Conservation (phyloP, 208 protist genomes). For the Trichomonas vaginalis region DNA sequence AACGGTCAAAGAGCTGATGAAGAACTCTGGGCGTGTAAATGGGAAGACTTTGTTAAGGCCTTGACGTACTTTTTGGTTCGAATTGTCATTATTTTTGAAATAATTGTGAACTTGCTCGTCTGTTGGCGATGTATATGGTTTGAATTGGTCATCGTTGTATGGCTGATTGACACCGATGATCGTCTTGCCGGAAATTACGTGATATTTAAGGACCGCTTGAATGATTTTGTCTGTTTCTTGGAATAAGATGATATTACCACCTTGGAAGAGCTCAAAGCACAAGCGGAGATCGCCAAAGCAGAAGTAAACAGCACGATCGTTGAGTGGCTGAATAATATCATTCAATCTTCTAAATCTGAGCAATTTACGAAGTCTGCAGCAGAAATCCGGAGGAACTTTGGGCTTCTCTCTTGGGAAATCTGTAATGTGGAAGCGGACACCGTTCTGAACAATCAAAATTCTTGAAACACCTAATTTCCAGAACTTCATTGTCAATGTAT, state of each 20-base stretch:
- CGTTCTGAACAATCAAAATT: background rate
- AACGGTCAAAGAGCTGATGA: background rate
- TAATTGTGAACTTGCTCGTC: background rate
- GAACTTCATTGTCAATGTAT: background rate
- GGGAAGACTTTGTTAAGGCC: background rate
- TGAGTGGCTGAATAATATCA: slow-evolving; percentile 1
- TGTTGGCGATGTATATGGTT: background rate
- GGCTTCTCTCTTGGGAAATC: slow-evolving; percentile 6
- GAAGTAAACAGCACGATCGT: background rate
- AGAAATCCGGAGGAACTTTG: background rate
- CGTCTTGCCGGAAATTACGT: background rate
- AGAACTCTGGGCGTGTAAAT: background rate
- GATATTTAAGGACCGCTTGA: background rate
- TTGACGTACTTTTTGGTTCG: background rate
- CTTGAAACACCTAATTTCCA: background rate
- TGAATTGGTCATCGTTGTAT: background rate
- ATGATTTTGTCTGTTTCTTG: background rate
- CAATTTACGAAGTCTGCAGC: background rate
- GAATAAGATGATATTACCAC: background rate
- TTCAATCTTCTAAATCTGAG: background rate
- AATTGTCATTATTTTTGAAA: background rate
- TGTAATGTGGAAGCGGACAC: background rate
- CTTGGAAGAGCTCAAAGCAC: background rate
- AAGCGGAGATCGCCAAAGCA: background rate
- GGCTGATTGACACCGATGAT: slow-evolving; percentile 14